These are phyloP conservation scores for Phlegmacium glaucopus DNA, from an alignment of 768 basidiomycete species.

Conservation along the genomic window DNA sequence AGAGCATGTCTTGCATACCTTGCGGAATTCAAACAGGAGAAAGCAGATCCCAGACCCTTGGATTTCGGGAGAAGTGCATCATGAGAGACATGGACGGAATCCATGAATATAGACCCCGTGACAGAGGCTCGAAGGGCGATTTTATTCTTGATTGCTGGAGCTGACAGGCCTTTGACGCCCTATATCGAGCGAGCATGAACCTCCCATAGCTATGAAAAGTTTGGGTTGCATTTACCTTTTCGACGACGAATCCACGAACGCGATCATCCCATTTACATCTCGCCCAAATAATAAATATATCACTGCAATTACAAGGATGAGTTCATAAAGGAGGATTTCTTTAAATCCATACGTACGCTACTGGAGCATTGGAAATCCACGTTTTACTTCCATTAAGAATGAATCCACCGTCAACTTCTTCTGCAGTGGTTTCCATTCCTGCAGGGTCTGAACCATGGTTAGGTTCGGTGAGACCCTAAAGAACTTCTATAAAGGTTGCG, in stretches of 20 bases:
- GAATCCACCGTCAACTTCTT: slow-evolving; percentile 82
- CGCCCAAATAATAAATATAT: slow-evolving; percentile 93
- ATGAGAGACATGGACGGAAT: slow-evolving; percentile 74
- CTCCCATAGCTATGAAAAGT: no score
- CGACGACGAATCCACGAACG: slow-evolving; percentile 85
- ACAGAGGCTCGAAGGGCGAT: slow-evolving; percentile 82
- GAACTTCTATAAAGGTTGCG: background rate
- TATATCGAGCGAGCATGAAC: slow-evolving; percentile 21
- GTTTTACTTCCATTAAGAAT: slow-evolving; percentile 91
- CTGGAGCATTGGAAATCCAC: slow-evolving; percentile 94
- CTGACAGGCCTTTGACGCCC: slow-evolving; percentile 79
- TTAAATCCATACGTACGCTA: slow-evolving; percentile 56
- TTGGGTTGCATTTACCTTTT: slow-evolving; percentile 56
- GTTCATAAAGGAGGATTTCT: background rate
- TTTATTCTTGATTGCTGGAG: slow-evolving; percentile 92
- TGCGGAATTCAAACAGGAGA: slow-evolving; percentile 91
- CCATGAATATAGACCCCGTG: slow-evolving; percentile 90
- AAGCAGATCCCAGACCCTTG: slow-evolving; percentile 77
- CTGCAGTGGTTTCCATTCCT: slow-evolving; percentile 95
- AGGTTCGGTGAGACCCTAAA: slow-evolving; percentile 89
- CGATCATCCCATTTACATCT: slow-evolving; percentile 92
- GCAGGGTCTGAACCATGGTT: slow-evolving; percentile 96
- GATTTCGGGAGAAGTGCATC: slow-evolving; percentile 76
- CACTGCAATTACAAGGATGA: slow-evolving; percentile 40
- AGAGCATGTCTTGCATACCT: slow-evolving; percentile 34